Percentiles rank a stretch among this genome's conserved stretches.
Conservation (phyloP, 257 asterid species). For the Jacaranda mimosifolia region DNA sequence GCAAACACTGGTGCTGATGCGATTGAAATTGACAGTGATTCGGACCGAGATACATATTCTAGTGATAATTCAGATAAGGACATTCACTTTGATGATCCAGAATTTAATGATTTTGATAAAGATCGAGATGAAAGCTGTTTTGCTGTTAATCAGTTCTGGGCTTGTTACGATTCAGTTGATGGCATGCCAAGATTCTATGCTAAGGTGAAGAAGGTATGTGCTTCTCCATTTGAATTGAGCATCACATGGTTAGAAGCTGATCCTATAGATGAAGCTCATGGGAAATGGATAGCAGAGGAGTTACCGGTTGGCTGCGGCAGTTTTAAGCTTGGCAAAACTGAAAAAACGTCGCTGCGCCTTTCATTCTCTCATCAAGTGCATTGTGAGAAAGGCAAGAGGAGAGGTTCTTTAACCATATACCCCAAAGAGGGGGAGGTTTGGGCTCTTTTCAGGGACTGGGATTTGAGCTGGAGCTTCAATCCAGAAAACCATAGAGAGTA, state of each 20-base stretch:
- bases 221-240: slow-evolving; percentile 54
- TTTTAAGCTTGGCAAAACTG: slow-evolving; percentile 47
- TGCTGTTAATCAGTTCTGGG: slow-evolving; percentile 63
- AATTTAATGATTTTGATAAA: slow-evolving; percentile 62
- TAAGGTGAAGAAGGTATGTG: slow-evolving; percentile 45
- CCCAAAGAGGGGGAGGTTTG: slow-evolving; percentile 71
- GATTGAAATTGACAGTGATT: slow-evolving; percentile 52
- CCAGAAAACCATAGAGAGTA: slow-evolving; percentile 40
- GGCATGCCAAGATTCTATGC: slow-evolving; percentile 78
- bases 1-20: slow-evolving; percentile 39
- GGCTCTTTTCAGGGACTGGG: slow-evolving; percentile 68
- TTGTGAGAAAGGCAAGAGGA: slow-evolving; percentile 45
- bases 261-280: slow-evolving; percentile 41
- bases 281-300: slow-evolving; percentile 49
- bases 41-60: slow-evolving; percentile 31
- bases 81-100: slow-evolving; percentile 54
- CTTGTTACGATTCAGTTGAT: slow-evolving; percentile 62
- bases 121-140: slow-evolving; percentile 47
- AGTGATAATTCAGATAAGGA: slow-evolving; percentile 13
- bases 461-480: slow-evolving; percentile 51
- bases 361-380: slow-evolving; percentile 63
- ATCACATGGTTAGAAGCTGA: slow-evolving; percentile 64
- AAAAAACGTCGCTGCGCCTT: slow-evolving; percentile 16
- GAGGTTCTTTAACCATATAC: slow-evolving; percentile 41
- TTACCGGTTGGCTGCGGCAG: slow-evolving; percentile 69